phyloP scores from a whole-genome alignment of 345 rosid genomes.

The Arabis alpina region DNA sequence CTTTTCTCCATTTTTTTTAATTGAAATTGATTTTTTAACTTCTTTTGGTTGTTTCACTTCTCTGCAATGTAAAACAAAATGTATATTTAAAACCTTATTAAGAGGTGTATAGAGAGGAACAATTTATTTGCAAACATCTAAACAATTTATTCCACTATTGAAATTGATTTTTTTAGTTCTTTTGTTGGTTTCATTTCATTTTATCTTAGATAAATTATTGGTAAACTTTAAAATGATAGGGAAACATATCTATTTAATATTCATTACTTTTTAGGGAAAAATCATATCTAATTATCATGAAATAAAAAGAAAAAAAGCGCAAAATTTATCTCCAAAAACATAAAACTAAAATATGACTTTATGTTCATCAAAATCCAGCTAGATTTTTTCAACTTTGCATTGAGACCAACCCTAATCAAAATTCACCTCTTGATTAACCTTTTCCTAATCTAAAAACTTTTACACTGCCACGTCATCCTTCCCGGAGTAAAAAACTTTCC shows the following conservation, averaged over 20 bases:
- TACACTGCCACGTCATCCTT: constrained; percentile 23
- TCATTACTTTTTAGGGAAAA: too few species aligned
- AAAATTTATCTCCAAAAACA: background rate
- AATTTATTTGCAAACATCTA: too few species aligned
- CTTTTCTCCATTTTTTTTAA: background rate
- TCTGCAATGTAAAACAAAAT: background rate
- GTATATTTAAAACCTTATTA: too few species aligned
- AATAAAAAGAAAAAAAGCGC: background rate
- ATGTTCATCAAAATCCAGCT: constrained; percentile 34
- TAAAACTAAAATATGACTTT: constrained; percentile 24
- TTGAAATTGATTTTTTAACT: background rate
- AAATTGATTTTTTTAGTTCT: too few species aligned
- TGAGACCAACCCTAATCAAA: constrained; percentile 22
- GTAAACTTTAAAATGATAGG: too few species aligned
- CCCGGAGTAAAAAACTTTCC: constrained; percentile 3
- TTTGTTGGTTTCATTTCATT: too few species aligned
- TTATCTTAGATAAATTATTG: too few species aligned
- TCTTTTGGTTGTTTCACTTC: background rate
- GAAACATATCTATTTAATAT: too few species aligned
- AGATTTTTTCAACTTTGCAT: constrained; percentile 5
- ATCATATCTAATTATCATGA: background rate
- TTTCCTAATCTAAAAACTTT: constrained; percentile 12
- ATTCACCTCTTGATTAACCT: constrained; percentile 34
- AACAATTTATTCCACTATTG: too few species aligned
- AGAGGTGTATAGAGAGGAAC: too few species aligned